Evolutionary conservation across 164 flowering plant genomes (phyloP), one percentile per base, ranked within the genome.

Genomic region (Liriodendron chinense): DNA sequence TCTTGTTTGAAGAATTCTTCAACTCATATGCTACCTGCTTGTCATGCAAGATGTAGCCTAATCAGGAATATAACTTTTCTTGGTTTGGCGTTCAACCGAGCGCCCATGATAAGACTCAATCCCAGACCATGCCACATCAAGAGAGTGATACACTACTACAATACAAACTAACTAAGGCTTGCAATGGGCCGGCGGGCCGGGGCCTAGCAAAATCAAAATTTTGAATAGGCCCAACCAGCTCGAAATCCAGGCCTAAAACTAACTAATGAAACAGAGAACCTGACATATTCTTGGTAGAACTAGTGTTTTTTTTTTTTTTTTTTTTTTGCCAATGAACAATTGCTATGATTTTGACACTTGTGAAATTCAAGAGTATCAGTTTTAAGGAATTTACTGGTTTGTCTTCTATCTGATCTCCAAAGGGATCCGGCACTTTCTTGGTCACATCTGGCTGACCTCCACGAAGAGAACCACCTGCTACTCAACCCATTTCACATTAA

Each of bases 1-100:
- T 89, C 66, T 82, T 86, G 83, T 85, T 86, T 65, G 87, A 87
- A 68, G 83, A 77, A 71, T 70, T 83, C 79, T 82, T 84, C 61
- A 82, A 74, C 71, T 92, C 95, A 64, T 86, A 78, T 49, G 82
- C 83, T 43, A 87, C 80, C 98, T 95, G 89, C 21, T 87, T 8
- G 68, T 21, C 56, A 69, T 76, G 77, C 28, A 69, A 47, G 26
- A 21, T 18, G 47, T 2, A 53, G 18, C 53, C 21, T 14, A 69
- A 67, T 73, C 74, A 78, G 47, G 16, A 65, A 53, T 53, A 53
- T 9, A 53, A 53, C 16, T 53, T 53, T 9, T 34, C 43, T 34
- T 34, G 43, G 43, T 34, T 22, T 64, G 64, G 64, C 16, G 64
- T 61, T 1, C 18, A 34, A 34, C 43, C 43, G 43, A 34, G 4